phyloP scores from a whole-genome alignment of 495 filamentous ascomycete species.

The Aspergillus cristatus region DNA sequence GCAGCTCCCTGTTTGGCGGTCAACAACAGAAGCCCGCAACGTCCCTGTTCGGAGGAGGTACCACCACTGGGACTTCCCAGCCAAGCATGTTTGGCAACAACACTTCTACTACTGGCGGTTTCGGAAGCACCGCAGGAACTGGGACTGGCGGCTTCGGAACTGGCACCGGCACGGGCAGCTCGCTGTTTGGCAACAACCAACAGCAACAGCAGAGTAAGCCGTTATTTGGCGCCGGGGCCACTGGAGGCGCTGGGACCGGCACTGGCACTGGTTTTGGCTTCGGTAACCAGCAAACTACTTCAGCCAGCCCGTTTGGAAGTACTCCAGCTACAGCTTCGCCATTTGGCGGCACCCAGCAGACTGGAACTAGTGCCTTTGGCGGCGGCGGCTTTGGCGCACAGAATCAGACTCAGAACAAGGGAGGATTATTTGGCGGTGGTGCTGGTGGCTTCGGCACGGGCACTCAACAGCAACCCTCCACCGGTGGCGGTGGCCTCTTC shows the following conservation, averaged over 20 bases:
- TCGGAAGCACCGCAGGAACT: slow-evolving; percentile 22
- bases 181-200: slow-evolving; percentile 39
- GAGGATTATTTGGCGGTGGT: slow-evolving; percentile 26
- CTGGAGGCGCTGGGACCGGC: slow-evolving; percentile 22
- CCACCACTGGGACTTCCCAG: slow-evolving; percentile 16
- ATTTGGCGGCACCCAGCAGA: slow-evolving; percentile 31
- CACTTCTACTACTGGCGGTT: slow-evolving; percentile 19
- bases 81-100: slow-evolving; percentile 18
- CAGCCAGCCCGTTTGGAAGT: slow-evolving; percentile 26
- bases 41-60: slow-evolving; percentile 28
- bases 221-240: slow-evolving; percentile 20
- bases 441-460: slow-evolving; percentile 28
- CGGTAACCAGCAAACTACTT: slow-evolving; percentile 27
- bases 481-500: slow-evolving; percentile 35
- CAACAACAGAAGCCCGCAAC: slow-evolving; percentile 31
- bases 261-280: slow-evolving; percentile 25
- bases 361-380: slow-evolving; percentile 27
- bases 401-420: slow-evolving; percentile 31
- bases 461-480: slow-evolving; percentile 28
- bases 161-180: too few species aligned
- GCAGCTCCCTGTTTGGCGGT: slow-evolving; percentile 32
- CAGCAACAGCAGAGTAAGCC: slow-evolving; percentile 34
- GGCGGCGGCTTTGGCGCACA: slow-evolving; percentile 36
- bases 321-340: slow-evolving; percentile 19
- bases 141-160: slow-evolving; percentile 16